Conservation (phyloP, 805 yeast genomes). For the Candida caryicola region DNA sequence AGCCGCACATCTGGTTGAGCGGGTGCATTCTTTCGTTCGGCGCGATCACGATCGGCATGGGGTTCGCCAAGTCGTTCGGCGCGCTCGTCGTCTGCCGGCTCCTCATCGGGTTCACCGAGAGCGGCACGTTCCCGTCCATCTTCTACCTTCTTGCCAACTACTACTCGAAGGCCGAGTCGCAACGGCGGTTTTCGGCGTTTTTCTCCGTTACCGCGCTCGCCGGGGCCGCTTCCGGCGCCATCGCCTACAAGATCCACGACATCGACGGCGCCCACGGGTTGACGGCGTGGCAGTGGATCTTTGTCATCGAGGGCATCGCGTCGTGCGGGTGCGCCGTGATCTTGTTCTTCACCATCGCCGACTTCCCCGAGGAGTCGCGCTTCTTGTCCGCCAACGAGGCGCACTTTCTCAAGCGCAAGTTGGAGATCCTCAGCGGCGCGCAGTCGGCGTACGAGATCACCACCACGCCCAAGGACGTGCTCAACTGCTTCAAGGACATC, state of each 20-base stretch:
- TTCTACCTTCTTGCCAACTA: constrained; percentile 67
- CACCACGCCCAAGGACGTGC: constrained; percentile 45
- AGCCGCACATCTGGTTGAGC: constrained; percentile 65
- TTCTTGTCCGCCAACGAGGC: constrained; percentile 51
- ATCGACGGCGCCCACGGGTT: constrained; percentile 45
- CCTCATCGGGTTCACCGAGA: constrained; percentile 64
- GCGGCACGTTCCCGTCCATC: constrained; percentile 73
- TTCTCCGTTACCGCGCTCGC: constrained; percentile 71
- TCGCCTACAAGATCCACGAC: constrained; percentile 62
- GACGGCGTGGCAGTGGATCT: constrained; percentile 50
- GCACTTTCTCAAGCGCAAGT: constrained; percentile 55
- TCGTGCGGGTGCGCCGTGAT: constrained; percentile 35
- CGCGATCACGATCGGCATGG: constrained; percentile 61
- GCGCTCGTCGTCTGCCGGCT: constrained; percentile 62
- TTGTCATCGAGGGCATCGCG: constrained; percentile 46
- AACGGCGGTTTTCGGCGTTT: constrained; percentile 65
- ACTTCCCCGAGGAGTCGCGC: constrained; percentile 68
- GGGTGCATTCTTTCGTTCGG: constrained; percentile 62
- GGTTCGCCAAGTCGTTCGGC: constrained; percentile 57
- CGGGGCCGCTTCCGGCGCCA: constrained; percentile 76
- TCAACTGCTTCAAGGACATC: constrained; percentile 55
- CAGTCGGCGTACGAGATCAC: constrained; percentile 49
- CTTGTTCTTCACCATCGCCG: constrained; percentile 53
- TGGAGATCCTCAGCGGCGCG: constrained; percentile 48
- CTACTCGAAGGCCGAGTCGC: constrained; percentile 63